These are phyloP conservation scores for Conidiobolus incongruus DNA, from an alignment of 371 early-diverging fungal species.

Conservation along the genomic window DNA sequence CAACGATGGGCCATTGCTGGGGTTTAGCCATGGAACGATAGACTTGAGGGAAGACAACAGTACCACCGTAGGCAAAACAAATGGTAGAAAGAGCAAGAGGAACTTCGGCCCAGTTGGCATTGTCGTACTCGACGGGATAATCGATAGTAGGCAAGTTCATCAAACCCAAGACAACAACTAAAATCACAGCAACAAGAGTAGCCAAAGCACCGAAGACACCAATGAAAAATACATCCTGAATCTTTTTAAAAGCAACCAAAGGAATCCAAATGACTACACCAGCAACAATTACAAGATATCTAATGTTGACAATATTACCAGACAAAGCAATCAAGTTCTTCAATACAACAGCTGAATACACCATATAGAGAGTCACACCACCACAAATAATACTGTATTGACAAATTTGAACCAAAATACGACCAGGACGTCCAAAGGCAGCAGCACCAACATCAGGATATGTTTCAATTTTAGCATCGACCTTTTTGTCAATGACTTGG, in stretches of 20 bases:
- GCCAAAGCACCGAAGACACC: conserved; percentile 25
- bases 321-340: conserved; percentile 6
- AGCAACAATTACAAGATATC: conserved; percentile 28
- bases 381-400: conserved; percentile 45
- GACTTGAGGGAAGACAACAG: conserved; percentile 63
- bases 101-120: conserved; percentile 18
- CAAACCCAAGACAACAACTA: conserved; percentile 5
- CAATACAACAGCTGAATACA: conserved; percentile 36
- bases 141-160: conserved; percentile 8
- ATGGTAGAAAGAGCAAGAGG: conserved; percentile 22
- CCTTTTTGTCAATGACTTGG: conserved; percentile 26
- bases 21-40: conserved; percentile 65
- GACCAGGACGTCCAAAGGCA: conserved; percentile 36
- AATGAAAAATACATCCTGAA: conserved; percentile 48
- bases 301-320: no score
- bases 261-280: conserved; percentile 41
- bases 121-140: conserved; percentile 12
- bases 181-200: conserved; percentile 22
- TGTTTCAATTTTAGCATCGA: conserved; percentile 15
- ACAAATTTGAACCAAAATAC: conserved; percentile 28
- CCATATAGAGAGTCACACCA: conserved; percentile 52
- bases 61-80: conserved; percentile 61
- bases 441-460: conserved; percentile 35
- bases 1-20: conserved; percentile 40
- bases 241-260: conserved; percentile 35